A percentile compares a stretch with the other conserved stretches of the same genome.
phyloP scores from a whole-genome alignment of 371 early-diverging fungal genomes.

The Zychaea mexicana region DNA sequence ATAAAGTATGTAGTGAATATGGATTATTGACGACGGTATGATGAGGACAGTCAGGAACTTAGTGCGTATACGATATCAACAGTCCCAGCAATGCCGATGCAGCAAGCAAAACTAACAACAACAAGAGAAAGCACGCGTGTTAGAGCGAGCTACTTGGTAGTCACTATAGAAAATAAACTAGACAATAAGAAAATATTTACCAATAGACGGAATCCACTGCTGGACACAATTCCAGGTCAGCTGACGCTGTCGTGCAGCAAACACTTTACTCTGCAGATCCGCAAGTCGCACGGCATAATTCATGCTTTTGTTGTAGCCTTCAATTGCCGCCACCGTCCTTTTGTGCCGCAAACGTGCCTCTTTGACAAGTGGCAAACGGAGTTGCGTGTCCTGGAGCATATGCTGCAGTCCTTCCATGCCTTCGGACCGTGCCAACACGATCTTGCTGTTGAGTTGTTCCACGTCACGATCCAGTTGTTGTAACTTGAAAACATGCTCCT shows the following conservation, averaged over 20 bases:
- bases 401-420: constrained; percentile 10
- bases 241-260: constrained; percentile 12
- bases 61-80: background rate
- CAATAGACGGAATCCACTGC: constrained; percentile 11
- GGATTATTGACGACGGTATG: too few species aligned
- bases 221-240: constrained; percentile 10
- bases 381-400: constrained; percentile 7
- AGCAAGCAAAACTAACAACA: background rate
- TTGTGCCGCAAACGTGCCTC: constrained; percentile 16
- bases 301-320: constrained; percentile 15
- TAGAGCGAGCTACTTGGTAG: too few species aligned
- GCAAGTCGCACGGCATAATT: constrained; percentile 9
- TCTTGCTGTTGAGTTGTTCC: constrained; percentile 10
- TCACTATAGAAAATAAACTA: too few species aligned
- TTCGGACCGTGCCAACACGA: constrained; percentile 9
- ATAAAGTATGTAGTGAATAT: too few species aligned
- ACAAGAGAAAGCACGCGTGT: too few species aligned
- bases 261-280: constrained; percentile 10
- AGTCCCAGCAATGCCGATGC: background rate
- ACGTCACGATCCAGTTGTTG: constrained; percentile 14
- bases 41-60: too few species aligned
- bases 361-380: constrained; percentile 7
- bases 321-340: constrained; percentile 11
- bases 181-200: too few species aligned
- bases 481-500: constrained; percentile 10